Conservation (phyloP, 148 eudicot genomes). For the Rhododendron kiyosumense region DNA sequence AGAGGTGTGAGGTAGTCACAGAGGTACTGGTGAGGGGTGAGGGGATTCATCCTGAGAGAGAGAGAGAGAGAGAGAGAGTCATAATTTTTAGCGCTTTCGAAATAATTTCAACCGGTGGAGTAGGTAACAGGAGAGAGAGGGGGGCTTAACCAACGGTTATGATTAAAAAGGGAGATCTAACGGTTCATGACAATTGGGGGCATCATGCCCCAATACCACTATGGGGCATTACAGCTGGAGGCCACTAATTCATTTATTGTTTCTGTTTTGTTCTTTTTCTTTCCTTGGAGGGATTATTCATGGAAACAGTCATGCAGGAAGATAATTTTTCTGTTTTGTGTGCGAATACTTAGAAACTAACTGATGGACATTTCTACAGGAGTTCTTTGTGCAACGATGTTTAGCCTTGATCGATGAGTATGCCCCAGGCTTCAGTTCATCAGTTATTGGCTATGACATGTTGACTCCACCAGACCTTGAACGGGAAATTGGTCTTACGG, state of each 20-base stretch:
- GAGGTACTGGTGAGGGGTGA: too few relatives aligned
- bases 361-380: conserved; percentile 32
- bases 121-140: too few relatives aligned
- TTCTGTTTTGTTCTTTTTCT: neutral
- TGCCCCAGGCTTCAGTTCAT: conserved; percentile 94
- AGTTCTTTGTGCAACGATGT: conserved; percentile 76
- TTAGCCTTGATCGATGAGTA: conserved; percentile 84
- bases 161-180: too few relatives aligned
- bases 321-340: neutral
- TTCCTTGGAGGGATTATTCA: neutral
- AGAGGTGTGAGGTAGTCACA: too few relatives aligned
- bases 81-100: too few relatives aligned
- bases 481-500: conserved; percentile 81
- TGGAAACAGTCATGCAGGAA: neutral
- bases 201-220: too few relatives aligned
- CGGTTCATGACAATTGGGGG: too few relatives aligned
- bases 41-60: too few relatives aligned
- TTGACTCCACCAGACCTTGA: conserved; percentile 99
- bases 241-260: neutral
- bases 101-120: too few relatives aligned
- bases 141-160: too few relatives aligned
- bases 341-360: neutral
- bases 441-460: conserved; percentile 93
- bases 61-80: too few relatives aligned
- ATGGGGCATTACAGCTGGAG: too few relatives aligned